phyloP scores from a whole-genome alignment of 805 yeast genomes.

The Tetrapisispora phaffii region DNA sequence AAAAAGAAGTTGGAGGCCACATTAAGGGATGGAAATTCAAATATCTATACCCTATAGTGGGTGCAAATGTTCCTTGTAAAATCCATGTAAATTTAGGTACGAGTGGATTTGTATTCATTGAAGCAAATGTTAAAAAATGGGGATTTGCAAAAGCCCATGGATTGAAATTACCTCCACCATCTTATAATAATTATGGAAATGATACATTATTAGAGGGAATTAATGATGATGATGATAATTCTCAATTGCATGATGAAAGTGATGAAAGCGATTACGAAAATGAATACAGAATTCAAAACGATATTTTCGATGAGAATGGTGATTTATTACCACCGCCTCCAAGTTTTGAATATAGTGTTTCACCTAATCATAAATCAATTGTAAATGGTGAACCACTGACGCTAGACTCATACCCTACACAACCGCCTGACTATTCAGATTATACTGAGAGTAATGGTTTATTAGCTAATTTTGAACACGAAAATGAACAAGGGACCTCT shows the following conservation, averaged over 20 bases:
- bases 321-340: conserved; percentile 31
- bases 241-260: conserved; percentile 6
- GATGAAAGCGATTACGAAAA: not conserved
- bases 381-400: conserved; percentile 25
- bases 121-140: conserved; percentile 91
- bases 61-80: conserved; percentile 71
- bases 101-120: conserved; percentile 79
- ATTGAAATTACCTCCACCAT: conserved; percentile 84
- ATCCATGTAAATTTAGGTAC: conserved; percentile 88
- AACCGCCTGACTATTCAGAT: conserved; percentile 33
- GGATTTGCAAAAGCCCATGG: conserved; percentile 91
- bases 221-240: conserved; percentile 36
- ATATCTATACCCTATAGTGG: conserved; percentile 78
- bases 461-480: not conserved
- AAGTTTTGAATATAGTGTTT: conserved; percentile 28
- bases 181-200: conserved; percentile 68
- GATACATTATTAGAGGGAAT: conserved; percentile 65
- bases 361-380: conserved; percentile 9
- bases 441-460: conserved; percentile 5
- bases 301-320: conserved; percentile 10
- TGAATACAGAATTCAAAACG: not conserved
- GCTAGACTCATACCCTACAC: conserved; percentile 28
- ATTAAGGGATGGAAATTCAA: conserved; percentile 59
- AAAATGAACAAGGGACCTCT: conserved; percentile 5
- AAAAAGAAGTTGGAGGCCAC: conserved; percentile 74